Evolutionary conservation across 305 asterid genomes (phyloP).

Genomic region (Solanum hybrid): DNA sequence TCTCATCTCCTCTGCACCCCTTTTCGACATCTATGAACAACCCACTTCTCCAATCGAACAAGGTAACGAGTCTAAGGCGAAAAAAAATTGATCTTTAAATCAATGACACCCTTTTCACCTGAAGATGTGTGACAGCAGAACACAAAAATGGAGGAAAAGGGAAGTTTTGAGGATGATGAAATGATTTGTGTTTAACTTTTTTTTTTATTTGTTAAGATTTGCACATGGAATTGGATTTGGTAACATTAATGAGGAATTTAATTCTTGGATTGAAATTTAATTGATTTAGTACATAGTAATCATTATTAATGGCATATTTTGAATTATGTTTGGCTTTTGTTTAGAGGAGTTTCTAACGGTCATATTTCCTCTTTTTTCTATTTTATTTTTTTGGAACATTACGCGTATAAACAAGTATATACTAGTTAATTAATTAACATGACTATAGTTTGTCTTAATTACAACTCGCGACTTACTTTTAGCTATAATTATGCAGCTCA

Average conservation of each 20-base stretch:
- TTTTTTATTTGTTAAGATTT: not conserved
- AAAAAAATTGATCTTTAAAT: not conserved
- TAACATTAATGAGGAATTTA: not conserved
- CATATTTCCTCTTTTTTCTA: too few species aligned
- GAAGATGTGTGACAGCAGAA: not conserved
- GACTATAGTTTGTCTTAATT: too few species aligned
- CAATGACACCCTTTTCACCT: not conserved
- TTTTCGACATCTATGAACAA: constrained; percentile 45
- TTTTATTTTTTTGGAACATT: too few species aligned
- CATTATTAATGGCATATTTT: too few species aligned
- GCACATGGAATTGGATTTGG: not conserved
- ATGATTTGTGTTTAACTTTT: not conserved
- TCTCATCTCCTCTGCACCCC: constrained; percentile 30
- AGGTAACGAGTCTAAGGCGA: not conserved
- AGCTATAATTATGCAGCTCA: too few species aligned
- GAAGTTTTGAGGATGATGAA: not conserved
- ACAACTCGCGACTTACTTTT: too few species aligned
- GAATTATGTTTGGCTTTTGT: too few species aligned
- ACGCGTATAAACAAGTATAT: too few species aligned
- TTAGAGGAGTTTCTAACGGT: too few species aligned
- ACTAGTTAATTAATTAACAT: too few species aligned
- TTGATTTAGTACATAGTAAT: too few species aligned
- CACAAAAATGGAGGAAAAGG: not conserved
- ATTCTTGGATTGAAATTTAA: not conserved
- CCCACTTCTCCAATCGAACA: constrained; percentile 1